Evolutionary conservation across 305 asterid genomes (phyloP).

Genomic region (Caryopteris hybrid): DNA sequence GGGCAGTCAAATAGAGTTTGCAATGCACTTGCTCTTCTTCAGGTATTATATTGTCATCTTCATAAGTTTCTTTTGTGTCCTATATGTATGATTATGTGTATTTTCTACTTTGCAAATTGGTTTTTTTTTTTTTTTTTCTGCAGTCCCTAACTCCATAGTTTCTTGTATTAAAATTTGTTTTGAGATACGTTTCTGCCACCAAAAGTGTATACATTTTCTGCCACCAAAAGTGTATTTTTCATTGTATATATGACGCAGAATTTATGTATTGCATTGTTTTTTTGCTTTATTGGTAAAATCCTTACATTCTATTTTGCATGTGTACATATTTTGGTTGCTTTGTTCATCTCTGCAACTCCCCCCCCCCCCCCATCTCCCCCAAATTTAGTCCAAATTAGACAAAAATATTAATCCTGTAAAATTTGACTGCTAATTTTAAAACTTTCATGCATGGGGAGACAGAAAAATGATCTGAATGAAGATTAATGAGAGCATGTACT

Average conservation of each 20-base stretch:
- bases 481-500: not conserved
- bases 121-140: constrained; percentile 26
- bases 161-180: not conserved
- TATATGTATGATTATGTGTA: not conserved
- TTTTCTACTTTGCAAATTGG: not conserved
- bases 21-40: constrained; percentile 98
- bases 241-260: not conserved
- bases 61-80: not conserved
- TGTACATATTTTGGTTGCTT: not conserved
- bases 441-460: not conserved
- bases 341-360: not conserved
- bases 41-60: constrained; percentile 38
- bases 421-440: not conserved
- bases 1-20: constrained; percentile 95
- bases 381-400: not conserved
- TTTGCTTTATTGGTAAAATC: not conserved
- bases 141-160: constrained; percentile 17
- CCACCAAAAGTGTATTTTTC: not conserved
- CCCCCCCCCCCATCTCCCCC: not conserved
- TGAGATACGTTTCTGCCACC: not conserved
- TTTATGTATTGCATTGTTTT: not conserved
- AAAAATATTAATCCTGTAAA: not conserved
- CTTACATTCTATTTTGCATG: not conserved
- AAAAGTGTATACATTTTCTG: too few relatives aligned
- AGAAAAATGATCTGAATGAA: not conserved